Percentiles rank a stretch among this genome's conserved stretches.
Evolutionary conservation across 1,284 basidiomycete species (phyloP).

Genomic region (Pseudozyma sp.): DNA sequence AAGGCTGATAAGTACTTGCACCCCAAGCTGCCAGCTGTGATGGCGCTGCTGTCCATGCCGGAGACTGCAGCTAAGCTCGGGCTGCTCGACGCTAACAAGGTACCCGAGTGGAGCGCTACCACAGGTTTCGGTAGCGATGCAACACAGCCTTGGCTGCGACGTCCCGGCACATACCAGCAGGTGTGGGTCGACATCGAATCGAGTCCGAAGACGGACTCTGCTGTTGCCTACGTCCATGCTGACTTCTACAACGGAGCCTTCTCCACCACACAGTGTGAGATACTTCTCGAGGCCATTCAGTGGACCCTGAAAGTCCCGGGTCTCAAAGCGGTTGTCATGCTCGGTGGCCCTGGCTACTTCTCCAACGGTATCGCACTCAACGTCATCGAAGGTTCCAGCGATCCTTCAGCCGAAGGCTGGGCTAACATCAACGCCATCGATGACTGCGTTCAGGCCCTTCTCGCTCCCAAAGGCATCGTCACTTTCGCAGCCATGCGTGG

Average conservation of each 20-base stretch:
- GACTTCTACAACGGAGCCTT: slow-evolving; percentile 72
- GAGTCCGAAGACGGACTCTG: slow-evolving; percentile 19
- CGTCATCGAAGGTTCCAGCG: slow-evolving; percentile 70
- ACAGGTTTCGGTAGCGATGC: slow-evolving; percentile 27
- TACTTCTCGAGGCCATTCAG: slow-evolving; percentile 69
- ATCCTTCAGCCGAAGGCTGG: slow-evolving; percentile 71
- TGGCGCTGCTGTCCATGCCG: slow-evolving; percentile 65
- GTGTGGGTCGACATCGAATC: slow-evolving; percentile 70
- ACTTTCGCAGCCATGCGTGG: slow-evolving; percentile 71
- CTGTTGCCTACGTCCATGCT: slow-evolving; percentile 70
- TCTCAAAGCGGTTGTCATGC: slow-evolving; percentile 69
- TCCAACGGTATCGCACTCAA: slow-evolving; percentile 72
- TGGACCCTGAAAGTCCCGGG: slow-evolving; percentile 69
- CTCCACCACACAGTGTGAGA: slow-evolving; percentile 70
- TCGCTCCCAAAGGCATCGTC: slow-evolving; percentile 69
- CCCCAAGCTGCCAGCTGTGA: slow-evolving; percentile 70
- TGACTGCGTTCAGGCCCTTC: slow-evolving; percentile 64
- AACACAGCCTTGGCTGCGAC: slow-evolving; percentile 28
- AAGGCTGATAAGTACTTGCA: slow-evolving; percentile 68
- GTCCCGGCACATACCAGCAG: slow-evolving; percentile 70
- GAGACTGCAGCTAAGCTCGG: slow-evolving; percentile 59
- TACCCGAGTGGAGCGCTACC: slow-evolving; percentile 68
- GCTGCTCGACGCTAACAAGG: slow-evolving; percentile 55
- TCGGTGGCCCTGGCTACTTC: slow-evolving; percentile 70
- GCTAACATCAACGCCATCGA: slow-evolving; percentile 71